phyloP scores from a whole-genome alignment of 768 basidiomycete species.

The Serendipita sp. region DNA sequence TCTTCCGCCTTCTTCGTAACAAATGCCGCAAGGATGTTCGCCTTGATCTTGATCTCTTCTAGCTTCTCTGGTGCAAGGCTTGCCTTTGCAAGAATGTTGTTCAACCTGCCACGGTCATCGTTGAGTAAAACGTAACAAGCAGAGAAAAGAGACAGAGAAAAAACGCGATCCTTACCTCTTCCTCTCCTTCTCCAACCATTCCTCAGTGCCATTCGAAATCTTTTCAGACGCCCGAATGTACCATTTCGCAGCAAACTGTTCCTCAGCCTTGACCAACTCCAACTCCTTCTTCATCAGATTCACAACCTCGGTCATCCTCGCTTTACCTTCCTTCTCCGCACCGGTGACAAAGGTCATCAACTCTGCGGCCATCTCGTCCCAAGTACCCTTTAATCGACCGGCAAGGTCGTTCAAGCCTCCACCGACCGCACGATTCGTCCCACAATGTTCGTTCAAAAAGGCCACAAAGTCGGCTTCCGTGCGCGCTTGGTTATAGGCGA shows the following conservation, averaged over 20 bases:
- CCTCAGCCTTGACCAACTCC: not conserved
- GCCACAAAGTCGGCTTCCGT: slow-evolving; percentile 54
- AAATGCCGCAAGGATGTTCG: slow-evolving; percentile 67
- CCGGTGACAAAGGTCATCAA: not conserved
- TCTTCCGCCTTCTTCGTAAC: slow-evolving; percentile 19
- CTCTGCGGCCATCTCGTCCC: not conserved
- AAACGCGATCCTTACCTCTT: slow-evolving; percentile 41
- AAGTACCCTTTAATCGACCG: not conserved
- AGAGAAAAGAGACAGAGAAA: slow-evolving; percentile 2
- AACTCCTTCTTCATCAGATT: slow-evolving; percentile 1
- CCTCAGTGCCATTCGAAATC: slow-evolving; percentile 48
- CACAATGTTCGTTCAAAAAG: slow-evolving; percentile 77
- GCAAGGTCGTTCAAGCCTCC: slow-evolving; percentile 55
- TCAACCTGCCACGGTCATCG: slow-evolving; percentile 31
- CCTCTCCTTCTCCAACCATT: slow-evolving; percentile 73
- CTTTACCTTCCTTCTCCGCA: not conserved
- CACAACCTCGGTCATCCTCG: not conserved
- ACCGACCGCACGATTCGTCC: slow-evolving; percentile 65
- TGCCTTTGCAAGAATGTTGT: slow-evolving; percentile 61
- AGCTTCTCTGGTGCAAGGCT: slow-evolving; percentile 62
- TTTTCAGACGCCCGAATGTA: slow-evolving; percentile 90
- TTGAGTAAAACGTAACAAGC: slow-evolving; percentile 9
- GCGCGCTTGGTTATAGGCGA: slow-evolving; percentile 55
- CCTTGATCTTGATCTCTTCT: slow-evolving; percentile 87
- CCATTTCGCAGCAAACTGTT: slow-evolving; percentile 36